Base-by-base conservation (phyloP, 345 rosid species). In the Boechera divaricarpa region DNA sequence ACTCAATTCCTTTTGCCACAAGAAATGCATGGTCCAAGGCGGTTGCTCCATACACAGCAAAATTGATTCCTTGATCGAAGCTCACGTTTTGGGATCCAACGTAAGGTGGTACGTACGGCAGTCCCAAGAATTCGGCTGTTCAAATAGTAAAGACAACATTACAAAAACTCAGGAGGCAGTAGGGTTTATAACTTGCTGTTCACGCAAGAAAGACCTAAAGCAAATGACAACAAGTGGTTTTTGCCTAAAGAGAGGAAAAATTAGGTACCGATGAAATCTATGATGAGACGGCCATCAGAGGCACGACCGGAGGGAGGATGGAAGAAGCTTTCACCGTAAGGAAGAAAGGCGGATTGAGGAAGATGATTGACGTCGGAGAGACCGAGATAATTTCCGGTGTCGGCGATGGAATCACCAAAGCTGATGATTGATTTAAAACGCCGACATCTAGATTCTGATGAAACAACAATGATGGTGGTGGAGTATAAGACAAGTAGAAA, bases 341-440 rank as follows among this genome's bases (percentile, higher is more conserved):
- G 91, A 4, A 80, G 83, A 31, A 68, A 73, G 8, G 63, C 80
- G 11, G 38, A 62, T n/a, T 64, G 77, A 49, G 79, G 77, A 10
- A 51, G 78, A 7, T 24, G 58, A 57, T 58, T 72, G 9, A 4
- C 44, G 29, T 13, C 67, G 36, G 77, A 67, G 41, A 82, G 57
- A 38, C 9, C 33, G 9, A 78, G 47, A 16, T 21, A 62, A 63
- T 84, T 84, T 12, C 89, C 91, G 1, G 88, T 86, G 11, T 86
- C 91, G 9, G 89, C 80, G 2, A 83, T 39, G 9, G 91, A 87
- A 69, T 87, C 91, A 24, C 91, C 91, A 55, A 87, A 86, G 86
- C 89, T 84, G 69, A 87, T 70, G 73, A 87, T 76, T 1, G 89
- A 81, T 15, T 36, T 10, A 70, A 28, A 67, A 11, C 39, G 73